Evolutionary conservation across 2,329 filamentous ascomycete species (phyloP), one percentile per base, ranked within the genome.

Genomic region (Fusarium secorum): DNA sequence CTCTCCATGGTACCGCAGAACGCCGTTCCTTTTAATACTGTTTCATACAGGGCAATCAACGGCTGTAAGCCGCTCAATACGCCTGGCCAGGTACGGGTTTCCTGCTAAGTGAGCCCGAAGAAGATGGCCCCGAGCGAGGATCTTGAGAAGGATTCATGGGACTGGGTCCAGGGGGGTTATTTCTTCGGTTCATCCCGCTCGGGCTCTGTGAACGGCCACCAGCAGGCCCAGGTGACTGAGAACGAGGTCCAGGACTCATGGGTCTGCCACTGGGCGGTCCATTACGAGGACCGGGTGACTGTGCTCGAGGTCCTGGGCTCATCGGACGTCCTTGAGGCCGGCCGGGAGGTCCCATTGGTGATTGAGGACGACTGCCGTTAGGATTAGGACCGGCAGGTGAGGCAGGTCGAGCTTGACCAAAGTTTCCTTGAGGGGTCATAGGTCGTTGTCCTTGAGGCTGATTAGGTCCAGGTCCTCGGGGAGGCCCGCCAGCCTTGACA

Each of bases 81-180:
- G 86, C 85, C 77, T 88, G 86, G 38, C 86, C 86, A 10, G 87
- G 86, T 42, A 89, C 84, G 30, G 87, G 86, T 77, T 89, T 89
- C 60, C 87, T 84, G 71, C 79, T 82, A 64, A 88, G 81, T 30
- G 84, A 80, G 42, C 81, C 83, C 33, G 82, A 83, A 26, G 81
- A 78, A 41, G 81, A 77, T 60, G 79, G 80, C 60, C 74, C 78
- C 57, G 69, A 80, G 52, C 71, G 77, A 22, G 78, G 76, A 10
- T 74, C 74, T 48, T 78, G 76, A 32, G 70, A 78, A 41, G 85
- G 84, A 72, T 82, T 84, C 82, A 86, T 84, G 10, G 83, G 82
- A 70, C 83, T 83, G 51, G 84, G 78, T 61, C 85, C 83, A 5
- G 84, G 80, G 38, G 83, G 83, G 45, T 79, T 84, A 66, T 80